Conservation (phyloP, 1,284 basidiomycete genomes). For the Phlebopus sp. region DNA sequence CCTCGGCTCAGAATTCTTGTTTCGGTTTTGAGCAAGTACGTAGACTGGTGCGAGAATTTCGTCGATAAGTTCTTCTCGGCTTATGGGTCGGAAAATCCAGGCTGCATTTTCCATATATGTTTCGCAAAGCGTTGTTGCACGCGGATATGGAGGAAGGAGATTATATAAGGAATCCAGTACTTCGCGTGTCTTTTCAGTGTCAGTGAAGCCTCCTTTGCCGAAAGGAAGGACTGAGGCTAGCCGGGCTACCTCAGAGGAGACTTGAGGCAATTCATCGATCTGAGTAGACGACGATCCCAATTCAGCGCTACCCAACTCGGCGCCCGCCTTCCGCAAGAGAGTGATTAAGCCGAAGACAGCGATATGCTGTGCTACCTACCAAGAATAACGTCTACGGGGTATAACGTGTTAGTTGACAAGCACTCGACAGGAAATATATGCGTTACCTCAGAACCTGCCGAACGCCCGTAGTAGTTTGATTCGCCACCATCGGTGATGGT, state of each 20-base stretch:
- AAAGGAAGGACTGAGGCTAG: conserved; percentile 48
- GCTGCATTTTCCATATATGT: conserved; percentile 63
- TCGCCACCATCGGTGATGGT: conserved; percentile 60
- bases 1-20: conserved; percentile 25
- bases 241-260: conserved; percentile 41
- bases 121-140: conserved; percentile 64
- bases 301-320: conserved; percentile 39
- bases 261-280: conserved; percentile 34
- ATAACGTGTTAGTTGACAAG: conserved; percentile 12
- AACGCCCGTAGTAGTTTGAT: conserved; percentile 68
- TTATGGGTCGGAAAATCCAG: conserved; percentile 59
- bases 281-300: conserved; percentile 21
- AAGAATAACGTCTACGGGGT: conserved; percentile 24
- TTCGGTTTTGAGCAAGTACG: conserved; percentile 45
- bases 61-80: conserved; percentile 63
- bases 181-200: conserved; percentile 30
- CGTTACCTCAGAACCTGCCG: conserved; percentile 52
- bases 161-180: conserved; percentile 43
- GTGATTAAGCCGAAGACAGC: background rate
- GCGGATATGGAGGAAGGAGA: conserved; percentile 50
- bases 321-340: conserved; percentile 42
- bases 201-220: conserved; percentile 34
- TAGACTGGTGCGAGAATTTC: conserved; percentile 61
- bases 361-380: conserved; percentile 23
- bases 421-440: background rate